These are phyloP conservation scores for Penicillium sp. DNA, from an alignment of 2,329 filamentous ascomycete species.

Conservation along the genomic window DNA sequence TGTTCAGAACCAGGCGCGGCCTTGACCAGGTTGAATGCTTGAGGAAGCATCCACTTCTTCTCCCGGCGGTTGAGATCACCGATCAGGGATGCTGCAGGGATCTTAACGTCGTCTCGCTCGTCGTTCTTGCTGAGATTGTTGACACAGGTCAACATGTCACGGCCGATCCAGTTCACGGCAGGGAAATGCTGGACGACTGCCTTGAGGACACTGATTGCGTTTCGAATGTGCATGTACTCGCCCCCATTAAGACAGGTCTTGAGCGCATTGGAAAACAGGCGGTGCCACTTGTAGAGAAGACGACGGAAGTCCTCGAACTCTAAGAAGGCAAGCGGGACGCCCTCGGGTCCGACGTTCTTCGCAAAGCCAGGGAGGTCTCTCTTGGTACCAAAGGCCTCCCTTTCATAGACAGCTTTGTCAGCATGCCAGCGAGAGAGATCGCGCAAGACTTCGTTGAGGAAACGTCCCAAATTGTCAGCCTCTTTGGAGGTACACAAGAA, in stretches of 20 bases:
- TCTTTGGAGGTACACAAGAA: slow-evolving; percentile 89
- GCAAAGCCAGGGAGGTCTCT: slow-evolving; percentile 75
- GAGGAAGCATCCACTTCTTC: slow-evolving; percentile 50
- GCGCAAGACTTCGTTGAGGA: slow-evolving; percentile 76
- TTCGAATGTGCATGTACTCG: slow-evolving; percentile 98
- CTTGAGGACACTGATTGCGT: slow-evolving; percentile 87
- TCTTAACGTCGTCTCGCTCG: slow-evolving; percentile 50
- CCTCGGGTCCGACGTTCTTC: slow-evolving; percentile 66
- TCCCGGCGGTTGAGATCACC: slow-evolving; percentile 49
- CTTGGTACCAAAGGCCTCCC: slow-evolving; percentile 69
- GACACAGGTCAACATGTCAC: slow-evolving; percentile 43
- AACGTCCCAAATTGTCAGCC: slow-evolving; percentile 88
- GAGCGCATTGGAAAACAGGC: slow-evolving; percentile 73
- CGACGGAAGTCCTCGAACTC: slow-evolving; percentile 85
- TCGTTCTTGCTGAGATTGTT: slow-evolving; percentile 45
- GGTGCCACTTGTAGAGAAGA: slow-evolving; percentile 86
- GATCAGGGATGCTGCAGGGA: slow-evolving; percentile 50
- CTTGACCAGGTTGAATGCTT: slow-evolving; percentile 44
- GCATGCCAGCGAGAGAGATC: slow-evolving; percentile 84
- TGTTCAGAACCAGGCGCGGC: slow-evolving; percentile 17
- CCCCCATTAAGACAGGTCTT: slow-evolving; percentile 76
- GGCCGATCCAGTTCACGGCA: slow-evolving; percentile 82
- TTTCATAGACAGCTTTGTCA: slow-evolving; percentile 73
- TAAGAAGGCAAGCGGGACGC: slow-evolving; percentile 68
- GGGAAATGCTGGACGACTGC: slow-evolving; percentile 79